Base-by-base conservation (phyloP, 352 stramenopile species). In the Phytophthora kernoviae region DNA sequence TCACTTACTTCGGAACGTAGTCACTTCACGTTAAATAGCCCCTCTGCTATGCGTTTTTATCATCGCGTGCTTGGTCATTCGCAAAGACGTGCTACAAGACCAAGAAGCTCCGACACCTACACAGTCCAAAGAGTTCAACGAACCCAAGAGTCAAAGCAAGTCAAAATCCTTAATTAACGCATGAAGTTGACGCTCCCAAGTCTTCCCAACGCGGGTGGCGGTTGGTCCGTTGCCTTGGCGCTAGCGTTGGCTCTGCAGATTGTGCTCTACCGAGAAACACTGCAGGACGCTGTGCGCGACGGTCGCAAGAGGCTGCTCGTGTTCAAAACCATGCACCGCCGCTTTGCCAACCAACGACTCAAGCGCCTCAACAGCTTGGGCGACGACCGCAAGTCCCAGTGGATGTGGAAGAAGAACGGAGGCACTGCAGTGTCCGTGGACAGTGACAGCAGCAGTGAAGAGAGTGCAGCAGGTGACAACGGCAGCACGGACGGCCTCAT, bases 321-420 rank as follows among this genome's bases (percentile, higher is more conserved):
- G 58, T 86, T 78, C 63, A 78, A 78, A 36, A 88, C 77, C 26
- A 90, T 92, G 79, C 80, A 83, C 40, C 83, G 83, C 18, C 83
- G 83, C 39, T 92, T 87, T 49, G 81, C 82, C 53, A 89, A 87
- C 57, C 83, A 86, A 55, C 80, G 80, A 2, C 69, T 92, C 56
- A 80, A 86, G 49, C 78, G 80, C 2, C 77, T 92, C 51, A 90
- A 80, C 54, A 84, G 73, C 17, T 58, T 90, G 34, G 73, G 77
- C 24, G 75, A 89, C 41, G 77, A 76, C 46, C 79, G 79, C 52
- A 86, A 77, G 56, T 90, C 80, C 32, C 76, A 88, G 58, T 92
- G 78, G 75, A 92, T 92, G 83, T 92, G 83, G 83, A 81, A 67
- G 30, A 83, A 84, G 48, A 42, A 51, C 6, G 30, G 47, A 11